These are phyloP conservation scores for Chaetomiaceae sp. DNA, from an alignment of 2,329 filamentous ascomycete species.

Conservation along the genomic window DNA sequence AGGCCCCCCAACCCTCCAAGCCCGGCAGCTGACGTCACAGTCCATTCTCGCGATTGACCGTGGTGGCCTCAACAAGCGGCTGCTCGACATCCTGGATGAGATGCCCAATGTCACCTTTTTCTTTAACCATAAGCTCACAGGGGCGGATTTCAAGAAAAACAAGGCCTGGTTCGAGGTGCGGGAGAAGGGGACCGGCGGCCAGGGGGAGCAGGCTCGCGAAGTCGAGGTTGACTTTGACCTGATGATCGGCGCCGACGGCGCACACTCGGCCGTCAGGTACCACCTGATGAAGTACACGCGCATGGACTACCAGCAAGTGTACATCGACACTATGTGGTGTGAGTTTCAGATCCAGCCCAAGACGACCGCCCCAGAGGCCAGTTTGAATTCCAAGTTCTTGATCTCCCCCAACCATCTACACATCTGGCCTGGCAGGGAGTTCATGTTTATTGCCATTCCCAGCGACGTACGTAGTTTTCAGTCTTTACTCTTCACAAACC, in stretches of 20 bases:
- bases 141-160: slow-evolving; percentile 73
- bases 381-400: slow-evolving; percentile 51
- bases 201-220: slow-evolving; percentile 52
- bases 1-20: neutral
- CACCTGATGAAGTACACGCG: slow-evolving; percentile 93
- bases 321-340: slow-evolving; percentile 96
- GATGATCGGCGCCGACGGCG: slow-evolving; percentile 90
- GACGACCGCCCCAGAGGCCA: slow-evolving; percentile 26
- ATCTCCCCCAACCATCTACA: slow-evolving; percentile 93
- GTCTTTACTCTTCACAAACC: neutral
- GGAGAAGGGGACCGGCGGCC: slow-evolving; percentile 29
- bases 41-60: slow-evolving; percentile 83
- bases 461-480: slow-evolving; percentile 46
- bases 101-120: slow-evolving; percentile 87
- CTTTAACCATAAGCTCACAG: slow-evolving; percentile 90
- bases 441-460: slow-evolving; percentile 98
- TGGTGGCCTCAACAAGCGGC: slow-evolving; percentile 71
- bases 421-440: slow-evolving; percentile 90
- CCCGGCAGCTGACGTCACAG: slow-evolving; percentile 39
- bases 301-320: slow-evolving; percentile 88
- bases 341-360: slow-evolving; percentile 76
- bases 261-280: slow-evolving; percentile 84
- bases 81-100: slow-evolving; percentile 77
- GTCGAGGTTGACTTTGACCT: slow-evolving; percentile 85
- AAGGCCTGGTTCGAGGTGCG: slow-evolving; percentile 81